These are phyloP conservation scores for Paracoccidioides brasiliensis DNA, from an alignment of 2,329 filamentous ascomycete species.

Conservation along the genomic window DNA sequence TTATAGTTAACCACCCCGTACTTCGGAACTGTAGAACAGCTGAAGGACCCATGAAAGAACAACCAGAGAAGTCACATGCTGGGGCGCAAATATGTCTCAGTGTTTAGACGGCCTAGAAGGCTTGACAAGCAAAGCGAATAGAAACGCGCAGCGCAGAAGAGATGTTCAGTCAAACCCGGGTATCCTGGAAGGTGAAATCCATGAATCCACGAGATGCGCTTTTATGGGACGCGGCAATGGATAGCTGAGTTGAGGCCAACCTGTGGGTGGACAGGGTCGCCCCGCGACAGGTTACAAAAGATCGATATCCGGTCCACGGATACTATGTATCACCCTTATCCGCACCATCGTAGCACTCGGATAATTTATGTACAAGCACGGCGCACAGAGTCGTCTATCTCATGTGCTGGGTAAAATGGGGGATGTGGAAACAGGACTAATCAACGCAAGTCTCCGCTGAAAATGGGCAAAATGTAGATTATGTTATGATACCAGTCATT, in stretches of 20 bases:
- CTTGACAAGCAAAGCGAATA: not conserved
- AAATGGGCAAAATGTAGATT: too few relatives aligned
- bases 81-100: not conserved
- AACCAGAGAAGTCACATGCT: slow-evolving; percentile 1
- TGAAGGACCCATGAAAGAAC: too few relatives aligned
- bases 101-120: not conserved
- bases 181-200: not conserved
- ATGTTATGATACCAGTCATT: too few relatives aligned
- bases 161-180: not conserved
- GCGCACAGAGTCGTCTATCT: too few relatives aligned
- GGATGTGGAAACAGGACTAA: too few relatives aligned
- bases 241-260: not conserved
- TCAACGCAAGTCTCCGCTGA: too few relatives aligned
- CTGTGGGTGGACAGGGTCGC: not conserved
- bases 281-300: not conserved
- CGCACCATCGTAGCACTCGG: not conserved
- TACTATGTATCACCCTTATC: not conserved
- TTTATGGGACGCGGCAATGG: not conserved
- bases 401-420: too few relatives aligned
- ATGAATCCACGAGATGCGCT: not conserved
- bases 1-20: too few relatives aligned
- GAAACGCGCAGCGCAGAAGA: too few relatives aligned
- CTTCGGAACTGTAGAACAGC: too few relatives aligned
- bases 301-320: not conserved
- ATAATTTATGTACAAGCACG: not conserved